phyloP scores from a whole-genome alignment of 176 grass and related monocot species.

The Oryza rufipogon region DNA sequence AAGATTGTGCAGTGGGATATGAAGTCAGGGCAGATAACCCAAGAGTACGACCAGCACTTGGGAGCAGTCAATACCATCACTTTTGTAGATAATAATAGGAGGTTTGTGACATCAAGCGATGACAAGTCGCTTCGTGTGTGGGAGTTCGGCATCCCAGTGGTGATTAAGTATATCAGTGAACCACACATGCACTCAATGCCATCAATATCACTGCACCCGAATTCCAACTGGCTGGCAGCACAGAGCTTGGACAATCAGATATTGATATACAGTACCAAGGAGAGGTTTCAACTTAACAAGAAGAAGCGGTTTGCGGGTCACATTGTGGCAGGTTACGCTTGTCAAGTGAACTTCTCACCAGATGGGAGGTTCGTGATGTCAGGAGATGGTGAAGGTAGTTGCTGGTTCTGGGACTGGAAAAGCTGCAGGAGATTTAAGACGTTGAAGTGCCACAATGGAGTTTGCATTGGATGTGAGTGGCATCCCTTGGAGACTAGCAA shows the following conservation, averaged over 20 bases:
- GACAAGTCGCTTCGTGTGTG: constrained; percentile 95
- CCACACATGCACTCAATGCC: constrained; percentile 99
- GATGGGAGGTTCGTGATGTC: constrained; percentile 97
- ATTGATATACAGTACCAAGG: constrained; percentile 98
- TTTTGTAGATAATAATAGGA: constrained; percentile 97
- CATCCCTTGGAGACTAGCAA: constrained; percentile 98
- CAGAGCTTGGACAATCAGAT: constrained; percentile 99
- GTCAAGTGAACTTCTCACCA: constrained; percentile 96
- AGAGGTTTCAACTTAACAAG: constrained; percentile 98
- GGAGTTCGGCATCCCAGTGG: constrained; percentile 98
- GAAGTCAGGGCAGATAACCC: constrained; percentile 91
- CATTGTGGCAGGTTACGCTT: constrained; percentile 95
- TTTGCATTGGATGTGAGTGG: constrained; percentile 98
- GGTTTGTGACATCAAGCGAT: constrained; percentile 97
- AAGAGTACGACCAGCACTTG: constrained; percentile 97
- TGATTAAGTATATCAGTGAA: constrained; percentile 99
- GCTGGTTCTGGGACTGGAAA: constrained; percentile 99
- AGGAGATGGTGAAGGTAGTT: constrained; percentile 92
- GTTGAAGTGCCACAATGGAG: constrained; percentile 84
- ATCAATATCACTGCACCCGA: constrained; percentile 79
- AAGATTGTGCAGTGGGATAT: constrained; percentile 99
- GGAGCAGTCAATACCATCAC: constrained; percentile 97
- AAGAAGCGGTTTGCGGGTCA: constrained; percentile 99
- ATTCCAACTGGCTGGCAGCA: constrained; percentile 93
- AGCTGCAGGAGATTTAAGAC: constrained; percentile 89